Conservation (phyloP, 139 green algal species). For the Mychonastes homosphaera region DNA sequence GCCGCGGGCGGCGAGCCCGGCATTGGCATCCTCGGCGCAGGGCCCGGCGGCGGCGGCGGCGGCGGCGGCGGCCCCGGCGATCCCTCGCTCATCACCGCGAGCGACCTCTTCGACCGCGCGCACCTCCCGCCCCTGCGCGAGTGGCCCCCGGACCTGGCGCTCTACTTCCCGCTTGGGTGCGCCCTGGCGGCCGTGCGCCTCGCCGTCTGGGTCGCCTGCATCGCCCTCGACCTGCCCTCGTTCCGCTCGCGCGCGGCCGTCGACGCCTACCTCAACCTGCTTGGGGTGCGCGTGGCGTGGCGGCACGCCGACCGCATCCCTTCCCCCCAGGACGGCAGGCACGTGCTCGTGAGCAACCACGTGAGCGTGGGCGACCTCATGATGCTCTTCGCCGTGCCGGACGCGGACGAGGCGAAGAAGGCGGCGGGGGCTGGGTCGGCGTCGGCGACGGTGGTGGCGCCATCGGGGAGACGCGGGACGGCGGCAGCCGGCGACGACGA, state of each 20-base stretch:
- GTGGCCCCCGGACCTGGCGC: constrained; percentile 8
- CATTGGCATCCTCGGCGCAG: no score
- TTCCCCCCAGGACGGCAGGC: constrained; percentile 12
- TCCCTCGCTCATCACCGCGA: no score
- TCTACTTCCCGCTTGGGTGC: constrained; percentile 16
- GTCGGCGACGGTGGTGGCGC: no score
- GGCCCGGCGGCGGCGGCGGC: no score
- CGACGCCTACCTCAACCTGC: constrained; percentile 19
- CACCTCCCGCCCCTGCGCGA: not conserved
- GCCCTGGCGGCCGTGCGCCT: not conserved
- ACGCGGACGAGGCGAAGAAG: no score
- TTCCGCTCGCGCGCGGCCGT: constrained; percentile 17
- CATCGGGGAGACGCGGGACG: no score
- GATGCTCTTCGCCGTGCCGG: constrained; percentile 32
- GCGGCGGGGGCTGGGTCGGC: no score
- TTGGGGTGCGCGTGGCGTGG: constrained; percentile 38
- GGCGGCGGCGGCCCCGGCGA: no score
- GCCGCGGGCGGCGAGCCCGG: no score
- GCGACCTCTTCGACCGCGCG: no score
- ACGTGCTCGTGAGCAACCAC: constrained; percentile 54
- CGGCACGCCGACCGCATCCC: constrained; percentile 28
- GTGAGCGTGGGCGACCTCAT: constrained; percentile 41
- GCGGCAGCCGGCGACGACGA: no score
- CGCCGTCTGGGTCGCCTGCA: constrained; percentile 9
- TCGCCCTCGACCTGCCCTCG: constrained; percentile 22